Evolutionary conservation across 352 stramenopile species (phyloP), one percentile per base, ranked within the genome.

Genomic region (Phytophthora rubi): DNA sequence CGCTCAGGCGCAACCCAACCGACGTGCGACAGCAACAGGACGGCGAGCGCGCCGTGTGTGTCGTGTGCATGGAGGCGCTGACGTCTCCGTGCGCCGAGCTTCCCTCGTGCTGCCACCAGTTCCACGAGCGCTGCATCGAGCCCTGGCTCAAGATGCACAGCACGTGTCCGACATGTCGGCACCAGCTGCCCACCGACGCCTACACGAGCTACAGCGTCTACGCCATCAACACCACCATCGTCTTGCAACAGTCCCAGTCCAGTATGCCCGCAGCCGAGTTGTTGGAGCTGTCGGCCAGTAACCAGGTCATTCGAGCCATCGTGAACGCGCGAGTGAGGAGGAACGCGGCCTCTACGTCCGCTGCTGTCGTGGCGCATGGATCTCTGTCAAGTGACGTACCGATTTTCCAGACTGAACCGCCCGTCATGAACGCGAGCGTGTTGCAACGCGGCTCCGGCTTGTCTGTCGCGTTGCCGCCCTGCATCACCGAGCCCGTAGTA

Each of bases 141-240:
- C 88, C 86, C 26, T 96, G 89, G 89, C 82, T 96, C 49, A 92
- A 90, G 65, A 90, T 93, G 72, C 88, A 95, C 73, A 91, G 79
- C 71, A 95, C 89, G 18, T 96, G 89, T 51, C 89, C 89, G 7
- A 95, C 86, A 1, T 96, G 89, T 62, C 86, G 89, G 37, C 72
- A 89, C 53, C 88, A 95, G 55, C 68, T 96, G 6, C 89, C 89
- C 4, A 95, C 84, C 0, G 89, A 96, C 54, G 77, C 82, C 26
- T 89, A 82, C 67, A 88, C 86, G n/a, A 95, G 91, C 62, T 96
- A 95, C 80, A 95, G 87, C 55, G 86, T 95, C 57, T 95, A 95
- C 72, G 87, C 89, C 37, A 96, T 96, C 77, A 96, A 96, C 73
- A 96, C 89, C 18, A 96, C 89, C 37, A 95, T 96, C 71, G 92